Base-by-base conservation (phyloP, 1,284 basidiomycete species). In the Lentinus polychrous region DNA sequence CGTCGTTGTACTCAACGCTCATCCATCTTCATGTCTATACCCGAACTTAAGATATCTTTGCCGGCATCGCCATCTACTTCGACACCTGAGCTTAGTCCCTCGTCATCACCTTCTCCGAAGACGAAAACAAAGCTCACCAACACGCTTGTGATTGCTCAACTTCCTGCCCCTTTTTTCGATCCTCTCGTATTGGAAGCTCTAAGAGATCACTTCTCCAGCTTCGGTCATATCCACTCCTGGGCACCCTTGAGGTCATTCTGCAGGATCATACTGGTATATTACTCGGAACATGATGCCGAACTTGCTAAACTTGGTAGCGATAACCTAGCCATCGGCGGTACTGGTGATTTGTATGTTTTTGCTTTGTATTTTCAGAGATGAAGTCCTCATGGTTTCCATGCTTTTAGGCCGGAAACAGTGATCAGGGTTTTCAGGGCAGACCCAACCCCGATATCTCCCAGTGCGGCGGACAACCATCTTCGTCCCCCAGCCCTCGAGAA, bases 181-280 rank as follows among this genome's bases (percentile, higher is more conserved):
- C 81, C 84, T 1, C 56, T 75, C 0, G 74, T 91, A 42, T 72
- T 91, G 14, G 64, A 75, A n/a, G 75, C 86, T 4, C 71, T 94
- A 23, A 75, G 71, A 39, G 66, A 72, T 15, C 83, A 91, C 58
- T 94, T 94, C 60, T 70, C 70, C 3, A 63, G 72, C 0, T 92
- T 83, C 60, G 94, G 93, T 14, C 67, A 74, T 24, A 78, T 96
- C 15, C 83, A 87, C 58, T 78, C 86, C 57, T 96, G 92, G 91
- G 90, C 88, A 1, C 90, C 91, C 6, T 67, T 96, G 8, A 77
- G 76, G n/a, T 80, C 79, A 2, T 88, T 95, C 59, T 79, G 81
- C 0, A 74, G 93, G 17, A 84, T 92, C 31, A 79, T 96, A 40
- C 66, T 93, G 24, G 90, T 94, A 0, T 96, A 85, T 61, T 73